These are phyloP conservation scores for Ocimum tenuiflorum DNA, from an alignment of 257 asterid genomes.

Conservation along the genomic window DNA sequence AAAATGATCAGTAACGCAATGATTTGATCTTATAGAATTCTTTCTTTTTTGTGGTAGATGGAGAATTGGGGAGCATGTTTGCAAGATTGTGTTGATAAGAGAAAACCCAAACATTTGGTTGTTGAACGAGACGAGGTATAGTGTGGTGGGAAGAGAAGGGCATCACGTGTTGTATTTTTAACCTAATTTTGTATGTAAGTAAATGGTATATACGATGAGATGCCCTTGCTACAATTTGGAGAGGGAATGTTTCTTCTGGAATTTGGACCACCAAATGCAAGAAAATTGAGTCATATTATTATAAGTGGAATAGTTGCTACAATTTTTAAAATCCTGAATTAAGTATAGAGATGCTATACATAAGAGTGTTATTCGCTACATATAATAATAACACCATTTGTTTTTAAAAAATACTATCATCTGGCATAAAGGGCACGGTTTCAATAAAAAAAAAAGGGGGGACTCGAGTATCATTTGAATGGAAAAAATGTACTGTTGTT, in stretches of 20 bases:
- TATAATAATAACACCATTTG: too few species aligned
- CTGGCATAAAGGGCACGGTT: too few species aligned
- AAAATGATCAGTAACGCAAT: too few species aligned
- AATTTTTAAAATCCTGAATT: too few species aligned
- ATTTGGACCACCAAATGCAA: neutral
- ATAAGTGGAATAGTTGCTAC: too few species aligned
- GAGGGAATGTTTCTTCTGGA: neutral
- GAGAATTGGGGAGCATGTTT: constrained; percentile 69
- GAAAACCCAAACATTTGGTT: constrained; percentile 42
- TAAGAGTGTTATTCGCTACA: too few species aligned
- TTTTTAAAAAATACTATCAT: too few species aligned
- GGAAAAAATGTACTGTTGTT: too few species aligned
- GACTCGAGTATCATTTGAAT: too few species aligned
- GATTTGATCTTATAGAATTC: too few species aligned
- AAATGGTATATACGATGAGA: neutral
- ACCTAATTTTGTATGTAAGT: neutral
- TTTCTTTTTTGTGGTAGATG: constrained; percentile 24
- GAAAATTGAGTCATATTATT: neutral
- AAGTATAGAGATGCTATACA: too few species aligned
- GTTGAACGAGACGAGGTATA: constrained; percentile 48
- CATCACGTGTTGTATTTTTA: neutral
- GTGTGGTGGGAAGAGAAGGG: neutral
- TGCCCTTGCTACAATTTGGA: neutral
- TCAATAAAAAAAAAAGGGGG: too few species aligned
- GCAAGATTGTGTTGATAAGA: constrained; percentile 48